Percentiles rank a stretch among this genome's conserved stretches.
Evolutionary conservation across 805 yeast species (phyloP).

Genomic region (Spencermartinsiella europaea): DNA sequence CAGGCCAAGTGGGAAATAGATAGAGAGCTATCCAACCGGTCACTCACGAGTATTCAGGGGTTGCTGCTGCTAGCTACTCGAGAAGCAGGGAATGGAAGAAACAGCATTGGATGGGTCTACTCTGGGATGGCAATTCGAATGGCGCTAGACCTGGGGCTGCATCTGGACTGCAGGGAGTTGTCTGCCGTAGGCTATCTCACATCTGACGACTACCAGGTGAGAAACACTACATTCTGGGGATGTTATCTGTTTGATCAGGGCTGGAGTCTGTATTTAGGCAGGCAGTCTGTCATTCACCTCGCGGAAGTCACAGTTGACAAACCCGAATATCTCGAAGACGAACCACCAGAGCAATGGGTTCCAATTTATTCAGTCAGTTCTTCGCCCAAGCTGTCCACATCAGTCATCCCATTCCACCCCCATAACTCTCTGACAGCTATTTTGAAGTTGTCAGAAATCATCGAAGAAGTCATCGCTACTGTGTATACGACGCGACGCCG

Average conservation of each 20-base stretch:
- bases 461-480: constrained; percentile 13
- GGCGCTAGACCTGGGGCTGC: constrained; percentile 21
- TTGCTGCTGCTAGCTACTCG: constrained; percentile 16
- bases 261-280: constrained; percentile 20
- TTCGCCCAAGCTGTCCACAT: background rate
- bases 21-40: constrained; percentile 12
- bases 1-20: constrained; percentile 16
- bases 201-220: constrained; percentile 14
- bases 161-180: constrained; percentile 16
- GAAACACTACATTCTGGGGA: constrained; percentile 22
- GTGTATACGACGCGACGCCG: constrained; percentile 12
- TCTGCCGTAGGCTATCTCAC: constrained; percentile 14
- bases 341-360: constrained; percentile 15
- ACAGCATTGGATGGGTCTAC: constrained; percentile 21
- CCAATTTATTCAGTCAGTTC: constrained; percentile 10
- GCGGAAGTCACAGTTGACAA: constrained; percentile 14
- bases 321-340: constrained; percentile 12
- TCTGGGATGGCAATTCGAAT: constrained; percentile 22
- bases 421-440: constrained; percentile 18
- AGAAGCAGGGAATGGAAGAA: constrained; percentile 20
- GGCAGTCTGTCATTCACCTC: constrained; percentile 17
- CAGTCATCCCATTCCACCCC: constrained; percentile 12
- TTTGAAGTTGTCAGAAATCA: constrained; percentile 16
- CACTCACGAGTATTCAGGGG: constrained; percentile 19
- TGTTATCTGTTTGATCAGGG: constrained; percentile 20